Evolutionary conservation across 371 early-diverging fungal species (phyloP), one percentile per base, ranked within the genome.

Genomic region (Rhizopus sp.): DNA sequence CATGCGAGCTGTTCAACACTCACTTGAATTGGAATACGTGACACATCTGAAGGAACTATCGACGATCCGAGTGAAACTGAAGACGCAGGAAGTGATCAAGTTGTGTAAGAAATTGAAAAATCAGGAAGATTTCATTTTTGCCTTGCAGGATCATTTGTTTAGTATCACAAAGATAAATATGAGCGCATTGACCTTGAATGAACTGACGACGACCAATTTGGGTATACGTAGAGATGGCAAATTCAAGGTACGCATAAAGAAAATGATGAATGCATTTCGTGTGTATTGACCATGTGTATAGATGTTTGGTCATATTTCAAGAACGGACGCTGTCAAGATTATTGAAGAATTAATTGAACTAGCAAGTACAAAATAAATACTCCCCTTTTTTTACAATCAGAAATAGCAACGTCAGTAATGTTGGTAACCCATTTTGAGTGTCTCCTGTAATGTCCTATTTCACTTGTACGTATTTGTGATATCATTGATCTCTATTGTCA

Each of bases 191-290:
- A 7, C 46, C 30, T 29, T 46, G 7, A 29, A 29, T 5, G 6
- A 29, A 46, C 46, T 46, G 4, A 46, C 9, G 15, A 46, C 46
- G 15, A 46, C 46, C 16, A 29, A 23, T 23, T 29, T 46, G 46
- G 30, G 17, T 7, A 29, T 46, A 12, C 29, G 29, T 46, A 46
- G 29, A 46, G 15, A 15, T 1, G 60, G 53, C 4, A 47, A 51
- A 32, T 31, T 48, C 8, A 53, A 53, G 32, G 60, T 50, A 59
- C 17, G 33, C 7, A 7, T 44, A 53, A 17, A 39, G n/a, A 42
- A 17, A 41, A 53, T 5, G 7, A 30, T 5, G 30, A 41, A 52
- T 13, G 40, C 23, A 23, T 23, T 23, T 23, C 23, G 23, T 23
- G 23, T 23, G 23, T 23, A 10, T 16, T 30, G 31, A 30, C 29